phyloP scores from a whole-genome alignment of 768 basidiomycete genomes.

The Suillus lakei region DNA sequence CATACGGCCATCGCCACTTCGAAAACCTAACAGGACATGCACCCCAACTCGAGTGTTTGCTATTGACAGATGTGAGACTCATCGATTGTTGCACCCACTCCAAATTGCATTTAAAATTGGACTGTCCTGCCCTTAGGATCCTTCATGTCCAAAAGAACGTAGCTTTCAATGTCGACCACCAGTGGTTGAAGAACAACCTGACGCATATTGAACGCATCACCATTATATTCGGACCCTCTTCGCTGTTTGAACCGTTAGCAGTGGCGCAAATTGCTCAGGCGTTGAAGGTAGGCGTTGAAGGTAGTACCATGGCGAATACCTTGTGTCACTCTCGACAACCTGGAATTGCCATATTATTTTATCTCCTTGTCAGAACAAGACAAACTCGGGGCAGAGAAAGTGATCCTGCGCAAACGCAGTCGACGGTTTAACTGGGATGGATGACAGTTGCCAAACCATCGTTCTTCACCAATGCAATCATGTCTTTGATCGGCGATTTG shows the following conservation, averaged over 20 bases:
- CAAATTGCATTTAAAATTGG: background rate
- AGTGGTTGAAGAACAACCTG: background rate
- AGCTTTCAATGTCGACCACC: background rate
- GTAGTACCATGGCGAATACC: background rate
- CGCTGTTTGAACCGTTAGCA: background rate
- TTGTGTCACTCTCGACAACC: background rate
- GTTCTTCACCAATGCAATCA: background rate
- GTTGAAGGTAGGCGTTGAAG: background rate
- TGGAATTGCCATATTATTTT: background rate
- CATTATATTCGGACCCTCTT: background rate
- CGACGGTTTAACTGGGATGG: background rate
- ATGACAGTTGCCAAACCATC: background rate
- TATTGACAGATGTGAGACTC: background rate
- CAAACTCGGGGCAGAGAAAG: background rate
- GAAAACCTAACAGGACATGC: background rate
- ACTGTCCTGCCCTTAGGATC: background rate
- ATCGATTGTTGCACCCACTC: background rate
- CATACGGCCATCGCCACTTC: background rate
- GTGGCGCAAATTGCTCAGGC: background rate
- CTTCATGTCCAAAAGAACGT: background rate
- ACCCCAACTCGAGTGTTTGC: background rate
- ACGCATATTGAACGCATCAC: background rate
- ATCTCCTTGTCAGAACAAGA: background rate
- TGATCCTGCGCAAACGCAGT: background rate
- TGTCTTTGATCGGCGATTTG: too few relatives aligned